Evolutionary conservation across 495 filamentous ascomycete genomes (phyloP), one percentile per base, ranked within the genome.

Genomic region (Filosporella fistucella): DNA sequence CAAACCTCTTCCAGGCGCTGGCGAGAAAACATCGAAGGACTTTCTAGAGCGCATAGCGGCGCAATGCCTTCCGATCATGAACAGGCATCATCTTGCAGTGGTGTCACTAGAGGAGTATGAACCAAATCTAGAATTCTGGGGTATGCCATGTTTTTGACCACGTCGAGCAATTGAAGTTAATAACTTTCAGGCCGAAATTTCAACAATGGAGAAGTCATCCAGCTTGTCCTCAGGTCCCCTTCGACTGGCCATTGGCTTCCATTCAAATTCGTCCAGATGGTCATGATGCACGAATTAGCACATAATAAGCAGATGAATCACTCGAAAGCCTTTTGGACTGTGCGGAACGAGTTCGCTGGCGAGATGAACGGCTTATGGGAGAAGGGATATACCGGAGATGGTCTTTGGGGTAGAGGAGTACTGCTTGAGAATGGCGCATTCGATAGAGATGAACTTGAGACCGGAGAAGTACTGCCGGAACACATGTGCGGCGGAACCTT

Each of bases 291-390:
- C 56, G 76, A 80, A 52, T 66, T 91, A 14, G 87, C 88, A 14
- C 87, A 91, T 56, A 84, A 81, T 65, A 80, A 86, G 61, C 80
- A 91, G 54, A 91, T 91, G 88, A 90, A 91, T 56, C 87, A 91
- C 51, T 79, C 74, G 1, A 66, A 70, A 36, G 75, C 37, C 17
- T 54, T 48, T 24, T 91, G 87, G 87, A 73, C 72, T 18, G 81
- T 87, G 13, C 63, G 85, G 24, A 84, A 89, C 58, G 56, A 64
- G 41, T 88, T 81, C 58, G 80, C 84, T 10, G 69, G 63, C 23
- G 72, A 86, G 26, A 77, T 91, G 71, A 69, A 74, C 38, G 68
- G 25, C 2, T 58, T 91, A 9, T 88, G 85, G 83, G 64, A 55
- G 2, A 74, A 69, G 22, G 70, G 70, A 3, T 91, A 86, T 50